Percentiles rank a stretch among this genome's conserved stretches.
Evolutionary conservation across 345 rosid species (phyloP).

Genomic region (Turnera subulata): DNA sequence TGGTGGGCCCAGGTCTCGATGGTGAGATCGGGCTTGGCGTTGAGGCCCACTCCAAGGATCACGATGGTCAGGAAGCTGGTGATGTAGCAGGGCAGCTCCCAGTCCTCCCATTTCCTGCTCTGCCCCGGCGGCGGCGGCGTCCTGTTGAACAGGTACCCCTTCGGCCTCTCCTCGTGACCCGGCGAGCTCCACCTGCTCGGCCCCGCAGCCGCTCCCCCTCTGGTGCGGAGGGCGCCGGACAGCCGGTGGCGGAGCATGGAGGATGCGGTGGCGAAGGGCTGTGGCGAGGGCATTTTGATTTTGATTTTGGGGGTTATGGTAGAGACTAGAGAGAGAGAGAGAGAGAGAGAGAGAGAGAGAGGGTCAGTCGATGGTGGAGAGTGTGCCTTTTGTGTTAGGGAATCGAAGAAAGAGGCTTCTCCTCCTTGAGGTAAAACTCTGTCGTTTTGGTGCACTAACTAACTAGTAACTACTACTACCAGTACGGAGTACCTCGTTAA

Average conservation of each 20-base stretch:
- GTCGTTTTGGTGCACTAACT: too few relatives aligned
- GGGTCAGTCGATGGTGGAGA: neutral
- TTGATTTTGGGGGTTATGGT: neutral
- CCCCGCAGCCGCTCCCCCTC: slow-evolving; percentile 37
- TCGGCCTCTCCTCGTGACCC: slow-evolving; percentile 91
- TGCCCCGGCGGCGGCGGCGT: slow-evolving; percentile 75
- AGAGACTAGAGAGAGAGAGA: too few relatives aligned
- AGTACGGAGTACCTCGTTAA: too few relatives aligned
- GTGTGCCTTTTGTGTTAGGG: neutral
- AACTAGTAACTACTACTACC: too few relatives aligned
- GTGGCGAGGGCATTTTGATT: slow-evolving; percentile 3
- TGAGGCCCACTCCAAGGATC: slow-evolving; percentile 94
- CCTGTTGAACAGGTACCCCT: slow-evolving; percentile 83
- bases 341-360: neutral
- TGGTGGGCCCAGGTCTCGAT: slow-evolving; percentile 99
- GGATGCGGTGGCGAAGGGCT: slow-evolving; percentile 29
- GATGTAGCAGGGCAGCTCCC: slow-evolving; percentile 99
- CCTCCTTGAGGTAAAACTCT: too few relatives aligned
- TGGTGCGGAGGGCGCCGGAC: slow-evolving; percentile 40
- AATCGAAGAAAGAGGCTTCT: neutral
- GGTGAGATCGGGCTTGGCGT: slow-evolving; percentile 96
- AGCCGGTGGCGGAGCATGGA: slow-evolving; percentile 65
- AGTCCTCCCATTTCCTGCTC: slow-evolving; percentile 93
- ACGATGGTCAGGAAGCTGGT: slow-evolving; percentile 94
- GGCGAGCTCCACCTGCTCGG: slow-evolving; percentile 78